Percentiles rank a stretch among this genome's conserved stretches.
Evolutionary conservation across 2,329 filamentous ascomycete species (phyloP).

Genomic region (Aspergillus fumigatiaffinis): DNA sequence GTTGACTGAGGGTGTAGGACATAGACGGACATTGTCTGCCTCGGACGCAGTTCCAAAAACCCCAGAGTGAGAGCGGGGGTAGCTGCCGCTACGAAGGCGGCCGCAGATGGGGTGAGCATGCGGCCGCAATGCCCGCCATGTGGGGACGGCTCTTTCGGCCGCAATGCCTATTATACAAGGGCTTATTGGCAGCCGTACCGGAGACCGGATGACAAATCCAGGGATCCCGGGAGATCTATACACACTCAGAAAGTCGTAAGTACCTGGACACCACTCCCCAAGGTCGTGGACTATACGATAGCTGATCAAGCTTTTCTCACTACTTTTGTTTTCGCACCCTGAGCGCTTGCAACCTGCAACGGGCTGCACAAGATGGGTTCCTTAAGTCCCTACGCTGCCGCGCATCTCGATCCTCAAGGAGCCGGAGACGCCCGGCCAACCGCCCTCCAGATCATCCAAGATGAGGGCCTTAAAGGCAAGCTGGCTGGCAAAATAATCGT

Average conservation of each 20-base stretch:
- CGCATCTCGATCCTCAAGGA: neutral
- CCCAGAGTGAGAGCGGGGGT: neutral
- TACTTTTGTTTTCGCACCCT: neutral
- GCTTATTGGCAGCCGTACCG: neutral
- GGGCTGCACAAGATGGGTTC: neutral
- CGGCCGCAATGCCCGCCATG: neutral
- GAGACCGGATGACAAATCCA: neutral
- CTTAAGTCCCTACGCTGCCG: neutral
- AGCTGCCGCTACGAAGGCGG: too few relatives aligned
- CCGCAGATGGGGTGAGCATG: neutral
- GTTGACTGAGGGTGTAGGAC: neutral
- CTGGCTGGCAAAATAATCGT: conserved; percentile 11
- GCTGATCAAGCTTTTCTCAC: neutral
- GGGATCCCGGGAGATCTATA: neutral
- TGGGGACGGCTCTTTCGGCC: neutral
- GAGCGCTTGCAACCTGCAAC: neutral
- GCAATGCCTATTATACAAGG: neutral
- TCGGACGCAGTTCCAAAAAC: neutral
- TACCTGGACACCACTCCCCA: neutral
- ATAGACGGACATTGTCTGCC: neutral
- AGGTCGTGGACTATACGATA: neutral
- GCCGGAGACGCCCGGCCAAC: conserved; percentile 23
- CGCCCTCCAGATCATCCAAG: conserved; percentile 35
- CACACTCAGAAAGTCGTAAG: neutral
- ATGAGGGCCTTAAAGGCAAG: conserved; percentile 16